These are phyloP conservation scores for Tulasnella sp. DNA, from an alignment of 768 basidiomycete species.

Conservation along the genomic window DNA sequence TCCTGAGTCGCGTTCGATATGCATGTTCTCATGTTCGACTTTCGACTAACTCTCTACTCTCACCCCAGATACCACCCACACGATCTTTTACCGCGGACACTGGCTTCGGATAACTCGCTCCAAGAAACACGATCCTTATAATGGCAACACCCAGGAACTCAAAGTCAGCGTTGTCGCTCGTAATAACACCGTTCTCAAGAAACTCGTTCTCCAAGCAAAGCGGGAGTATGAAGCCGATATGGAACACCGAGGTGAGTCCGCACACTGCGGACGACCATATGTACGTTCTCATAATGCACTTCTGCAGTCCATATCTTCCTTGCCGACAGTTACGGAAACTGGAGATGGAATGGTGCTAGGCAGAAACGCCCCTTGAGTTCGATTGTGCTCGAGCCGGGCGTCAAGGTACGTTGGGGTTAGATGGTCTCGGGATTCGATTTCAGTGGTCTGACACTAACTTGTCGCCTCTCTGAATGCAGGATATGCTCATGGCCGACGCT, in stretches of 20 bases:
- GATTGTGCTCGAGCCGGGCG: slow-evolving; percentile 80
- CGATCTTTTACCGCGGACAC: slow-evolving; percentile 80
- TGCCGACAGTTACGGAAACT: slow-evolving; percentile 75
- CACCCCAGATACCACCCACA: slow-evolving; percentile 64
- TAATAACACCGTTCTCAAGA: slow-evolving; percentile 78
- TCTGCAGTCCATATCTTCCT: slow-evolving; percentile 63
- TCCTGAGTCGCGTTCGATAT: background rate
- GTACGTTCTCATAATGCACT: background rate
- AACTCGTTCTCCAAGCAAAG: slow-evolving; percentile 75
- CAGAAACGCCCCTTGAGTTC: slow-evolving; percentile 86
- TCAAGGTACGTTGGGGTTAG: slow-evolving; percentile 33
- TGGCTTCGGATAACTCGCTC: slow-evolving; percentile 53
- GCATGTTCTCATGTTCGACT: background rate
- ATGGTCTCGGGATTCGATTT: background rate
- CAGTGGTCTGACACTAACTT: background rate
- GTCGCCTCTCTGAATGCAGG: slow-evolving; percentile 23
- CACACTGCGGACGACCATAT: background rate
- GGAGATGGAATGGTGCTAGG: slow-evolving; percentile 81
- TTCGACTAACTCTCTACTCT: background rate
- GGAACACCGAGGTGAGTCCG: slow-evolving; percentile 43
- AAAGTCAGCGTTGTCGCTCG: slow-evolving; percentile 85
- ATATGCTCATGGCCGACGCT: slow-evolving; percentile 79
- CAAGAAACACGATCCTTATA: slow-evolving; percentile 28
- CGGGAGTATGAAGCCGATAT: slow-evolving; percentile 84
- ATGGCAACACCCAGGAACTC: slow-evolving; percentile 47